A percentile compares a stretch with the other conserved stretches of the same genome.
phyloP scores from a whole-genome alignment of 1,139 yeast species.

The Debaryomyces nepalensis region DNA sequence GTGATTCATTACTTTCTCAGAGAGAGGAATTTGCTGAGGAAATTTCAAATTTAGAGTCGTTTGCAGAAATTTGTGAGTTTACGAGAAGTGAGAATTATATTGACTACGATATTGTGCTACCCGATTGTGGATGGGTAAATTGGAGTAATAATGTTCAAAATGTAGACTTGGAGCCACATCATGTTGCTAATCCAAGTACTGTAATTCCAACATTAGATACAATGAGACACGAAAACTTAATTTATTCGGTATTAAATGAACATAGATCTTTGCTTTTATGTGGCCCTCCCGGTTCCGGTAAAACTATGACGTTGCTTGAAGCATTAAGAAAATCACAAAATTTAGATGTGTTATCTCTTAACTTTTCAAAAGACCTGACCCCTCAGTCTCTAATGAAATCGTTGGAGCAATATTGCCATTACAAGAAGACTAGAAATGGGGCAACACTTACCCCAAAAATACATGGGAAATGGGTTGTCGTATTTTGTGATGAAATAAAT shows the following conservation, averaged over 20 bases:
- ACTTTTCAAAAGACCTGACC: slow-evolving; percentile 83
- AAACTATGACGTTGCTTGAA: slow-evolving; percentile 85
- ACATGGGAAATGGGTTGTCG: slow-evolving; percentile 73
- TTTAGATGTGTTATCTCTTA: slow-evolving; percentile 68
- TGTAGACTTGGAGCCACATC: slow-evolving; percentile 62
- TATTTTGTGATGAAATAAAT: slow-evolving; percentile 93
- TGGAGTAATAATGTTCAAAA: slow-evolving; percentile 51
- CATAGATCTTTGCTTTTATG: slow-evolving; percentile 73
- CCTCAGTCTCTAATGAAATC: slow-evolving; percentile 66
- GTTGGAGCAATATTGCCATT: slow-evolving; percentile 74
- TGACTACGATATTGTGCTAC: slow-evolving; percentile 53
- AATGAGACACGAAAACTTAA: slow-evolving; percentile 62
- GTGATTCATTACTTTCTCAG: slow-evolving; percentile 52
- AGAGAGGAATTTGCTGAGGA: slow-evolving; percentile 44
- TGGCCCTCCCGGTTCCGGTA: slow-evolving; percentile 99
- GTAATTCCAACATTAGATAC: slow-evolving; percentile 87
- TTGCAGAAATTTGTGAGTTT: slow-evolving; percentile 20
- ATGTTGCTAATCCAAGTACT: slow-evolving; percentile 63
- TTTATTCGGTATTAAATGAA: slow-evolving; percentile 60
- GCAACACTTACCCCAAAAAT: slow-evolving; percentile 60
- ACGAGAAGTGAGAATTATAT: slow-evolving; percentile 21
- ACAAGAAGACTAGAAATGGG: slow-evolving; percentile 58
- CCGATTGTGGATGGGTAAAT: slow-evolving; percentile 55
- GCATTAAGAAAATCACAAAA: slow-evolving; percentile 63
- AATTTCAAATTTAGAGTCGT: slow-evolving; percentile 28